phyloP scores from a whole-genome alignment of 164 flowering plant genomes.

The Aristolochia contorta region DNA sequence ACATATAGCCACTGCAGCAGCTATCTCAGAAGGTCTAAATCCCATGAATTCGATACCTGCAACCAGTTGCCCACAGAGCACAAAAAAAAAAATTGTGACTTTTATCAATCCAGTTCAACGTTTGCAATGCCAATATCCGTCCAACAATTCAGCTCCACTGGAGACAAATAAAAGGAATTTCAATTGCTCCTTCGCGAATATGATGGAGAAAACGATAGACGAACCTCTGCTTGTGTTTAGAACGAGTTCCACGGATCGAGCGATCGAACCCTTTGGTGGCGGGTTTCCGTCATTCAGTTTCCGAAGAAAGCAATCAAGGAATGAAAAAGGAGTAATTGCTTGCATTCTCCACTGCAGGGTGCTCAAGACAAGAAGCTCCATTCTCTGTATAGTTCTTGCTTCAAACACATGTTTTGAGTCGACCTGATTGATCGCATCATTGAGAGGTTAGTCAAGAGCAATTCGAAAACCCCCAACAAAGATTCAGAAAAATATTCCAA shows the following conservation, averaged over 20 bases:
- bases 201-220: neutral
- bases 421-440: conserved; percentile 25
- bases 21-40: conserved; percentile 68
- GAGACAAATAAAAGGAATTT: too few species aligned
- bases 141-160: too few species aligned
- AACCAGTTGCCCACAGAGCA: neutral
- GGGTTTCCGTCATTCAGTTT: conserved; percentile 33
- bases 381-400: conserved; percentile 65
- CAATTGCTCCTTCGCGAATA: too few species aligned
- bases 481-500: neutral
- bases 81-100: too few species aligned
- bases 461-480: neutral
- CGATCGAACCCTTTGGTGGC: conserved; percentile 19
- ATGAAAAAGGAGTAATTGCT: conserved; percentile 72
- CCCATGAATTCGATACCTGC: conserved; percentile 68
- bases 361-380: conserved; percentile 82
- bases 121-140: too few species aligned
- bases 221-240: conserved; percentile 38
- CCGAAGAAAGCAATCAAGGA: conserved; percentile 43
- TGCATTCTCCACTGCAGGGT: conserved; percentile 82
- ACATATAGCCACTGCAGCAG: conserved; percentile 66
- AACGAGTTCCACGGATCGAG: conserved; percentile 34
- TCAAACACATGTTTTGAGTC: conserved; percentile 60
- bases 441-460: neutral
- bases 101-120: too few species aligned